Conservation (phyloP, 352 stramenopile genomes). For the Phytophthora foliorum region DNA sequence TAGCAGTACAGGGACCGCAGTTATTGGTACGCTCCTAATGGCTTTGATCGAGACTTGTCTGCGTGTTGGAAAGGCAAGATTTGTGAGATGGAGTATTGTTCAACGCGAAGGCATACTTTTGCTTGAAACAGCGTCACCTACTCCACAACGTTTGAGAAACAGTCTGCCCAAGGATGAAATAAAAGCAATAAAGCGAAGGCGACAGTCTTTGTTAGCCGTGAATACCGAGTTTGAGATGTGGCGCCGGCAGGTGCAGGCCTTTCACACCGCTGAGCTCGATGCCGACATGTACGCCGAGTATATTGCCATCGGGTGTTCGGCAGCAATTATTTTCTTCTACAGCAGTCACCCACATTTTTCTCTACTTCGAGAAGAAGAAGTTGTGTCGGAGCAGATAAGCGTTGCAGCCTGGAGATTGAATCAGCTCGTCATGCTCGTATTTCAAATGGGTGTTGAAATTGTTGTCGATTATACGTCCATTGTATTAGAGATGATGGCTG, state of each 20-base stretch:
- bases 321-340: slow-evolving; percentile 41
- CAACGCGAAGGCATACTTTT: slow-evolving; percentile 8
- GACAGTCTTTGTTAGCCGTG: not conserved
- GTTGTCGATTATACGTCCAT: slow-evolving; percentile 33
- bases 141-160: not conserved
- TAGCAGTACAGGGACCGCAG: slow-evolving; percentile 14
- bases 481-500: slow-evolving; percentile 24
- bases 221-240: slow-evolving; percentile 18
- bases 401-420: not conserved
- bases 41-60: slow-evolving; percentile 38
- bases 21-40: slow-evolving; percentile 33
- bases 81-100: slow-evolving; percentile 23
- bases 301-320: slow-evolving; percentile 44
- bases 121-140: not conserved
- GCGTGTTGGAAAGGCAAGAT: slow-evolving; percentile 29
- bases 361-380: slow-evolving; percentile 15
- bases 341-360: slow-evolving; percentile 36
- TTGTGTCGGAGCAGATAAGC: not conserved
- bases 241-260: slow-evolving; percentile 16
- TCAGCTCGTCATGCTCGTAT: slow-evolving; percentile 10
- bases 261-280: slow-evolving; percentile 27
- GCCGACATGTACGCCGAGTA: slow-evolving; percentile 51
- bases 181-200: not conserved
- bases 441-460: slow-evolving; percentile 24
- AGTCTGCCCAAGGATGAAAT: not conserved